Base-by-base conservation (phyloP, 306 rosid genomes). In the Vicia villosa region DNA sequence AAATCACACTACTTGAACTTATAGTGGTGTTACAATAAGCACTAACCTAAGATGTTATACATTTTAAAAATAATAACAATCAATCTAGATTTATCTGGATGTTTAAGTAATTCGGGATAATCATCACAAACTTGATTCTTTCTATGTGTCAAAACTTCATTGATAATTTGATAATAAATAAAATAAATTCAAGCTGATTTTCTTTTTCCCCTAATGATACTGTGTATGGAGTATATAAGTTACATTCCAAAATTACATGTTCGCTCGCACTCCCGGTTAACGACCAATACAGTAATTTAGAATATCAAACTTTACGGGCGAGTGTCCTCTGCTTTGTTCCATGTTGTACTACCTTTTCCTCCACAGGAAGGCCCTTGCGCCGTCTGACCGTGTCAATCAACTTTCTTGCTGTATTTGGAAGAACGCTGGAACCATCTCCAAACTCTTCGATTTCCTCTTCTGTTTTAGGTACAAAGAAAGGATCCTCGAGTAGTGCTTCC, bases 371-470 rank as follows among this genome's bases (percentile, higher is more conserved):
- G 66, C 98, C 98, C 83, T 90, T 92, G 4, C 86, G 83, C 42
- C 96, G 68, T 74, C 96, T 88, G 15, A 92, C 96, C 1, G 84
- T 65, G 36, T 92, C 68, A 11, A 92, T 85, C 63, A 90, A 86
- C 80, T 92, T 92, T 79, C 98, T 83, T n/a, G 98, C 96, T 6
- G 87, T 88, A 59, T 92, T 88, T n/a, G 84, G 96, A 55, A 86
- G 96, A 81, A 93, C 93, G 10, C 96, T 93, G 34, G 96, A 86
- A 51, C 98, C 98, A 62, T 93, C 96, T 55, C 98, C 96, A 76
- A 88, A 88, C 86, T 93, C 98, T 80, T 93, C 98, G 26, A 82
- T 77, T 74, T 93, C 98, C 76, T 90, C 96, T 72, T 93, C 93
- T 15, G 96, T 88, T 79, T 85, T 92, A 5, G 98, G 98, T 38